Evolutionary conservation across 2,329 filamentous ascomycete genomes (phyloP).

Genomic region (Pseudogymnoascus sp.): DNA sequence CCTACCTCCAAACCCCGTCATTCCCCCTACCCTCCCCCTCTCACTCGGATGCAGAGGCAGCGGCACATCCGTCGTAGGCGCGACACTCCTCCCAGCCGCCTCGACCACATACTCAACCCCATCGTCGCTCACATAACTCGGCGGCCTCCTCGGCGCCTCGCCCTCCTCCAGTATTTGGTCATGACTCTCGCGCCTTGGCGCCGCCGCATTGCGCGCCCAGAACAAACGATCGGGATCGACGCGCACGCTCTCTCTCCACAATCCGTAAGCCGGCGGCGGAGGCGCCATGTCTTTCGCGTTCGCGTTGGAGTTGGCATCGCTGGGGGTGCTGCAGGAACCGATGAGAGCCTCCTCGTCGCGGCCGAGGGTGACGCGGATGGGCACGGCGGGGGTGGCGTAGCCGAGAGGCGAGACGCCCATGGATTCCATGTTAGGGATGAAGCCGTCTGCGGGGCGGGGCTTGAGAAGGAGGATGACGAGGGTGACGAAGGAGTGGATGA

Average conservation of each 20-base stretch:
- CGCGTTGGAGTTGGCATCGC: slow-evolving; percentile 42
- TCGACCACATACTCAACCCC: slow-evolving; percentile 67
- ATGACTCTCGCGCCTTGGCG: slow-evolving; percentile 19
- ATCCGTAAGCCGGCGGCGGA: slow-evolving; percentile 75
- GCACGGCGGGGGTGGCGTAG: slow-evolving; percentile 62
- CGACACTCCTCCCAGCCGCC: slow-evolving; percentile 52
- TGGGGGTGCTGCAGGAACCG: not conserved
- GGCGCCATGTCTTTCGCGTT: slow-evolving; percentile 49
- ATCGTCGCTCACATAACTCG: slow-evolving; percentile 70
- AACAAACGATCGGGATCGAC: slow-evolving; percentile 75
- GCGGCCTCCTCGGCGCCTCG: slow-evolving; percentile 44
- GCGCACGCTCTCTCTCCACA: slow-evolving; percentile 75
- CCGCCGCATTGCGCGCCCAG: slow-evolving; percentile 61
- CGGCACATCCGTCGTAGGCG: slow-evolving; percentile 38
- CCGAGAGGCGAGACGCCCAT: slow-evolving; percentile 48
- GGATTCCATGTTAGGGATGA: slow-evolving; percentile 33
- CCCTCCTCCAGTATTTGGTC: slow-evolving; percentile 9
- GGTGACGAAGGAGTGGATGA: slow-evolving; percentile 70
- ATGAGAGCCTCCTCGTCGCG: slow-evolving; percentile 61
- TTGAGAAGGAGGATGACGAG: slow-evolving; percentile 57
- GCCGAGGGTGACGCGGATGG: slow-evolving; percentile 69
- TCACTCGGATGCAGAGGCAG: slow-evolving; percentile 45
- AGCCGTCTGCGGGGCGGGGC: slow-evolving; percentile 29
- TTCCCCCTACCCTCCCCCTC: slow-evolving; percentile 20
- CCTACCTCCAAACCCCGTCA: slow-evolving; percentile 16